These are phyloP conservation scores for Teunomyces funiuensis DNA, from an alignment of 805 yeast species.

Conservation along the genomic window DNA sequence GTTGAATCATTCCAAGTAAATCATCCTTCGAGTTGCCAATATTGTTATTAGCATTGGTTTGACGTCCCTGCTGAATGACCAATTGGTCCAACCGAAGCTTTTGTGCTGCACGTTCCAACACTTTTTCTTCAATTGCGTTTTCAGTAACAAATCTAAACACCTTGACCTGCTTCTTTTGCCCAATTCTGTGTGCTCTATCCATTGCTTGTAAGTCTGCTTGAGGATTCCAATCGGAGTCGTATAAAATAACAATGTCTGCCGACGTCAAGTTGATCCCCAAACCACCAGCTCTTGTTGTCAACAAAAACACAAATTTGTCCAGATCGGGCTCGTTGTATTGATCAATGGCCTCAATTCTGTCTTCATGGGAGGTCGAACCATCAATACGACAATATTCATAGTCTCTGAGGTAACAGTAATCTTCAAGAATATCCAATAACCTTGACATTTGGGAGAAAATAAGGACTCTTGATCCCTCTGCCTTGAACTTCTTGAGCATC, in stretches of 20 bases:
- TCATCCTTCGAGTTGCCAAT: constrained; percentile 77
- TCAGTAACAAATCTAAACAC: constrained; percentile 94
- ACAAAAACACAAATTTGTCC: constrained; percentile 76
- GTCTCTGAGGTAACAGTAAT: constrained; percentile 82
- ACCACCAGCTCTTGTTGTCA: constrained; percentile 97
- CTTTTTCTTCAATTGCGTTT: constrained; percentile 94
- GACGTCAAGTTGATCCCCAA: constrained; percentile 89
- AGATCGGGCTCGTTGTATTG: constrained; percentile 83
- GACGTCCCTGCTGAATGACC: constrained; percentile 91
- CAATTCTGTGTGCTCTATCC: constrained; percentile 98
- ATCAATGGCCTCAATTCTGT: constrained; percentile 88
- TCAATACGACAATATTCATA: constrained; percentile 90
- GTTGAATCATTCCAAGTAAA: constrained; percentile 91
- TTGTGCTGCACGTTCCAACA: constrained; percentile 93
- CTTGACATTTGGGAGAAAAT: constrained; percentile 95
- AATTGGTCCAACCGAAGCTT: constrained; percentile 88
- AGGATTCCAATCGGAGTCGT: constrained; percentile 97
- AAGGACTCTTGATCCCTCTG: constrained; percentile 82
- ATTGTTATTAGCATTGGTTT: constrained; percentile 39
- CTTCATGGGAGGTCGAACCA: constrained; percentile 91
- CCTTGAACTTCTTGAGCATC: constrained; percentile 66
- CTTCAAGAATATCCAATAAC: constrained; percentile 84
- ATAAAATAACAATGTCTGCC: constrained; percentile 86
- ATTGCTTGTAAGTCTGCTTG: constrained; percentile 97
- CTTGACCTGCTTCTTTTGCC: constrained; percentile 92